Conservation (phyloP, 805 yeast species). For the Starmerella bombicola region DNA sequence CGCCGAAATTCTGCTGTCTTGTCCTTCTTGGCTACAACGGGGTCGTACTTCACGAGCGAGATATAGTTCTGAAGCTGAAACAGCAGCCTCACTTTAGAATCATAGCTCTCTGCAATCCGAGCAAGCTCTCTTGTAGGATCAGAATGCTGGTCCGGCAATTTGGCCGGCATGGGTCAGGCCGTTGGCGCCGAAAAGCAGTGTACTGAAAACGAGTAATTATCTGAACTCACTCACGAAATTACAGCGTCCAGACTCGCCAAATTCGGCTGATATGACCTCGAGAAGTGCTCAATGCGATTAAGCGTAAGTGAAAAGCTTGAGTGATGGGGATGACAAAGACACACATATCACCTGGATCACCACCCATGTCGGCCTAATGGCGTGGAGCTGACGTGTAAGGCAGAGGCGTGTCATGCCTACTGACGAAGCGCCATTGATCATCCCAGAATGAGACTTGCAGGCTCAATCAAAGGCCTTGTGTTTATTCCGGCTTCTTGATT, state of each 20-base stretch:
- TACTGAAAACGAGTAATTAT: neutral
- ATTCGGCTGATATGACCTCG: conserved; percentile 7
- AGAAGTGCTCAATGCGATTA: neutral
- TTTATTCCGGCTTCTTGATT: too few relatives aligned
- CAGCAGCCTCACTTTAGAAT: conserved; percentile 29
- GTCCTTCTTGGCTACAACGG: conserved; percentile 28
- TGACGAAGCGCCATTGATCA: too few relatives aligned
- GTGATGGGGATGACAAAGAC: conserved; percentile 8
- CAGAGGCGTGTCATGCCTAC: too few relatives aligned
- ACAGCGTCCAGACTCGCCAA: neutral
- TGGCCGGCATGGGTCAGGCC: conserved; percentile 5
- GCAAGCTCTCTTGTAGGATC: conserved; percentile 15
- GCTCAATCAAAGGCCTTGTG: too few relatives aligned
- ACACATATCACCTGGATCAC: too few relatives aligned
- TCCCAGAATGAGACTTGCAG: too few relatives aligned
- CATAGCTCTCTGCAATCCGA: conserved; percentile 25
- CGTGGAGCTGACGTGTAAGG: too few relatives aligned
- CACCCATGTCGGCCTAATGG: too few relatives aligned
- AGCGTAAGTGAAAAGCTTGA: conserved; percentile 6
- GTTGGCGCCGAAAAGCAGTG: conserved; percentile 1
- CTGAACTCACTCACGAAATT: neutral
- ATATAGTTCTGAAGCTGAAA: conserved; percentile 33
- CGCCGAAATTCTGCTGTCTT: conserved; percentile 26
- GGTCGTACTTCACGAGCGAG: conserved; percentile 31
- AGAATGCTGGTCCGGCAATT: neutral